phyloP scores from a whole-genome alignment of 169 alveolate species.

The Eimeria necatrix region DNA sequence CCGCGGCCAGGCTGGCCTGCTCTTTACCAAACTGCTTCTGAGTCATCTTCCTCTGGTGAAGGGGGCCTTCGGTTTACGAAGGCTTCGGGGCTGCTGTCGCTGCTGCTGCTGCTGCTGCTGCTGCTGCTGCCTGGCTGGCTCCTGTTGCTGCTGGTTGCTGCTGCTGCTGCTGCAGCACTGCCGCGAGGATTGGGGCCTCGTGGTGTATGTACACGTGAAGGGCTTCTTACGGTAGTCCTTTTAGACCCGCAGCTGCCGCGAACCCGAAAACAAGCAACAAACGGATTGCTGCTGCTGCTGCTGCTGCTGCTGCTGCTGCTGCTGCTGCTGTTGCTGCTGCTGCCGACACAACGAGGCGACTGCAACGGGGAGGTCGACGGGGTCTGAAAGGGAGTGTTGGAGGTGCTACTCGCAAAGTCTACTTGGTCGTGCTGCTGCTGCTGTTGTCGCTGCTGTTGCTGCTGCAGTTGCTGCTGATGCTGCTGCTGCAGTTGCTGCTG shows the following conservation, averaged over 20 bases:
- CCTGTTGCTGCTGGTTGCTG: too few species aligned
- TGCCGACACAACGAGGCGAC: background rate
- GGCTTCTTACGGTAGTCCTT: background rate
- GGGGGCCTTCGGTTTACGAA: background rate
- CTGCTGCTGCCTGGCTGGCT: background rate
- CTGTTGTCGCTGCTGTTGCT: background rate
- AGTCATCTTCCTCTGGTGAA: background rate
- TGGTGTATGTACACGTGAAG: background rate
- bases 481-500: too few species aligned
- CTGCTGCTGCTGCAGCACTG: background rate
- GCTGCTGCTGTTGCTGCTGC: background rate
- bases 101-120: constrained; percentile 40
- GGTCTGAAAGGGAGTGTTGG: background rate
- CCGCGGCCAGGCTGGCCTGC: background rate
- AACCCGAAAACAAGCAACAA: background rate
- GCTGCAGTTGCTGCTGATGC: too few species aligned
- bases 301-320: background rate
- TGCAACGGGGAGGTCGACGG: background rate
- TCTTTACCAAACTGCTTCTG: background rate
- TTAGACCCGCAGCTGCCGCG: background rate
- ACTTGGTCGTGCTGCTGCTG: background rate
- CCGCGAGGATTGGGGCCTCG: background rate
- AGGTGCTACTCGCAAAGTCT: background rate
- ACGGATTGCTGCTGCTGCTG: background rate
- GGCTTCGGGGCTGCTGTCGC: background rate